Conservation (phyloP, 345 rosid species). For the Eucalyptus marginata region DNA sequence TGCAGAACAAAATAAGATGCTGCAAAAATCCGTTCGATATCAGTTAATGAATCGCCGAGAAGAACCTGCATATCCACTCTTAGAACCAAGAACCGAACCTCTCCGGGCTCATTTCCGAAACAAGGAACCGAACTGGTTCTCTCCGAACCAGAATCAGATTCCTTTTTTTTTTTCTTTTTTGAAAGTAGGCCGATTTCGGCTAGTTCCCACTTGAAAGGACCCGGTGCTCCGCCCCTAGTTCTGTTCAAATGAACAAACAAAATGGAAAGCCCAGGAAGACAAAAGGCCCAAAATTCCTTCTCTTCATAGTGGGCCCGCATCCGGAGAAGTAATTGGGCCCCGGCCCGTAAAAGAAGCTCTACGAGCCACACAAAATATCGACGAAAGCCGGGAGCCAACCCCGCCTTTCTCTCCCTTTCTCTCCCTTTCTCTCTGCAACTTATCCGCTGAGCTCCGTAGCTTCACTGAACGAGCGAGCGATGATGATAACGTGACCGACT, state of each 20-base stretch:
- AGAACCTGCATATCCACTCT: not conserved
- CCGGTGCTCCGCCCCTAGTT: not conserved
- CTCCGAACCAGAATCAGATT: not conserved
- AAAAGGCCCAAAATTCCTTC: not conserved
- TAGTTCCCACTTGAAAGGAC: not conserved
- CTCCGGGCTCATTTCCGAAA: not conserved
- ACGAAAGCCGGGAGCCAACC: not conserved
- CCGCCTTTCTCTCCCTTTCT: not conserved
- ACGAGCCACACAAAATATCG: not conserved
- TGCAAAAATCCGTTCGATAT: not conserved
- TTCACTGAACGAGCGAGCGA: not conserved
- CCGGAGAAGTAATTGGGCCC: not conserved
- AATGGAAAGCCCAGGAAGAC: not conserved
- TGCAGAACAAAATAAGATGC: not conserved
- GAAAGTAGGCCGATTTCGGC: not conserved
- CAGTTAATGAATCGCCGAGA: not conserved
- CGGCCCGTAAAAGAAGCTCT: not conserved
- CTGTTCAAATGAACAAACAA: not conserved
- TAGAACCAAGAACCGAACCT: not conserved
- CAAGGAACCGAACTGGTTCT: not conserved
- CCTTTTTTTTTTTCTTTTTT: not conserved
- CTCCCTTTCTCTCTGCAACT: not conserved
- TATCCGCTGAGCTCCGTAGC: conserved; percentile 1
- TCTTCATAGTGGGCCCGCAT: not conserved
- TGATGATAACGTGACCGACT: not conserved